These are phyloP conservation scores for Nakazawaea ernobii DNA, from an alignment of 805 yeast genomes.

Conservation along the genomic window DNA sequence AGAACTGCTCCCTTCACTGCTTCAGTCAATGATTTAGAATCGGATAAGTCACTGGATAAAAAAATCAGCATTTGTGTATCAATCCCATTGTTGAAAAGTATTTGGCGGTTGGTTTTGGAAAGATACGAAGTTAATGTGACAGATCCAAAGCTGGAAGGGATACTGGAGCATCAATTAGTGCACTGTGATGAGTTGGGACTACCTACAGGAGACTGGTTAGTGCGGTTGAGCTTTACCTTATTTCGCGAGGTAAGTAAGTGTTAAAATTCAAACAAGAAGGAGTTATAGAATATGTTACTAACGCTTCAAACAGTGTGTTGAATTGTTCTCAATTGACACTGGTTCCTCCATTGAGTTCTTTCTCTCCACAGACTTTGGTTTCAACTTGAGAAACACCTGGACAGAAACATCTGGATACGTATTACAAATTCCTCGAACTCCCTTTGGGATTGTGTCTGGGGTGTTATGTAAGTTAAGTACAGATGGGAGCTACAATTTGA, in stretches of 20 bases:
- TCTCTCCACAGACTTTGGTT: not conserved
- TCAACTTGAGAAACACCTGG: not conserved
- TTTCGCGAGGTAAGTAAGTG: not conserved
- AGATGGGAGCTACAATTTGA: not conserved
- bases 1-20: not conserved
- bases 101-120: not conserved
- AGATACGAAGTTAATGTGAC: not conserved
- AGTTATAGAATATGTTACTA: not conserved
- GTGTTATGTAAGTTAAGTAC: not conserved
- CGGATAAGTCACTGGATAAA: not conserved
- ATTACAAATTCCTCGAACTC: not conserved
- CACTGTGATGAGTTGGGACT: not conserved
- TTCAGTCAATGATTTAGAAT: not conserved
- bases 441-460: constrained; percentile 3
- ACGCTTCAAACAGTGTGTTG: not conserved
- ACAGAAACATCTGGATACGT: not conserved
- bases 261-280: not conserved
- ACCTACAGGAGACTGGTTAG: not conserved
- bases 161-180: not conserved
- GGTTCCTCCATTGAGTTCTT: not conserved
- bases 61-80: not conserved
- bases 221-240: not conserved
- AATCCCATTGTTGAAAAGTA: not conserved
- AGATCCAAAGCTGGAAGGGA: no score
- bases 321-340: not conserved